A percentile compares a stretch with the other conserved stretches of the same genome.
Conservation (phyloP, 805 yeast genomes). For the Jamesozyma hellenica region DNA sequence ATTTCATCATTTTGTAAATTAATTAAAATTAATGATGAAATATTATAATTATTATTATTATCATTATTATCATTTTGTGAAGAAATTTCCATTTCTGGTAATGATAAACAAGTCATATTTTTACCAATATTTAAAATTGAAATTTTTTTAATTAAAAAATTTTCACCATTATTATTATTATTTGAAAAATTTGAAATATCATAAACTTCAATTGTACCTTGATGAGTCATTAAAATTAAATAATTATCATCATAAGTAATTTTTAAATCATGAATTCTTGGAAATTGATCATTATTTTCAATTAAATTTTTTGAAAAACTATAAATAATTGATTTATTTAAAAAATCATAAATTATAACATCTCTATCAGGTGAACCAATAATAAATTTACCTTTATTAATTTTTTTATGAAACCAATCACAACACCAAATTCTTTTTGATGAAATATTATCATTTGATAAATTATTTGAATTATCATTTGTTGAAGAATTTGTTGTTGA, state of each 20-base stretch:
- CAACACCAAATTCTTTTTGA: slow-evolving; percentile 42
- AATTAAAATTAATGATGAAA: slow-evolving; percentile 37
- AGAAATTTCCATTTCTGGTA: slow-evolving; percentile 34
- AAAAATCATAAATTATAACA: slow-evolving; percentile 38
- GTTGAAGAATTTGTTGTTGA: neutral
- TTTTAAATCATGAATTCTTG: slow-evolving; percentile 58
- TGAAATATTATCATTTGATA: slow-evolving; percentile 4
- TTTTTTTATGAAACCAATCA: slow-evolving; percentile 55
- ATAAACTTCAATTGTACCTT: slow-evolving; percentile 51
- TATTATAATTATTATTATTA: neutral
- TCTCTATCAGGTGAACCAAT: slow-evolving; percentile 72
- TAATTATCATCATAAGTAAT: slow-evolving; percentile 54
- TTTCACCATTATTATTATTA: slow-evolving; percentile 11
- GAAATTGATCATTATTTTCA: slow-evolving; percentile 18
- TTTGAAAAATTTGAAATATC: slow-evolving; percentile 31
- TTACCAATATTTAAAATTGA: slow-evolving; percentile 45
- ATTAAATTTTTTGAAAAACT: slow-evolving; percentile 22
- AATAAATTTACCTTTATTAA: slow-evolving; percentile 37
- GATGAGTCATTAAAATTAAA: slow-evolving; percentile 56
- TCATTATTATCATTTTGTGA: neutral
- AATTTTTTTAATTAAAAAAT: slow-evolving; percentile 23
- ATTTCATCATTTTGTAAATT: slow-evolving; percentile 67
- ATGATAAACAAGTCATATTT: slow-evolving; percentile 53
- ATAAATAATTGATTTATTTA: slow-evolving; percentile 15
- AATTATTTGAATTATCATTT: neutral